Percentiles rank a stretch among this genome's conserved stretches.
These are phyloP conservation scores for Cornus florida DNA, from an alignment of 148 eudicot genomes.

Conservation along the genomic window DNA sequence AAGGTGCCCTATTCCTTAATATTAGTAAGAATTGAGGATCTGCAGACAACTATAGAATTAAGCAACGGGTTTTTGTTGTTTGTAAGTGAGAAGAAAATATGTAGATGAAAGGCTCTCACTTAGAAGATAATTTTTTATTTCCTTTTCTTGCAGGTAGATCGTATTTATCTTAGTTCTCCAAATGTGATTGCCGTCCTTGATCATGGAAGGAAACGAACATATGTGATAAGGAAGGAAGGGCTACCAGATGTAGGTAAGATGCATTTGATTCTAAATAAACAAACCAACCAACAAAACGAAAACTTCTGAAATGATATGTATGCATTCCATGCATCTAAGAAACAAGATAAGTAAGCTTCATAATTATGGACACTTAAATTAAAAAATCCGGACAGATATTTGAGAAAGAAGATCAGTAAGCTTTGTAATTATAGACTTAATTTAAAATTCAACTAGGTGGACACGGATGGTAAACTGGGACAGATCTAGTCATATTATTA, in stretches of 20 bases:
- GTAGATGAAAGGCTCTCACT: neutral
- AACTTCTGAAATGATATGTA: neutral
- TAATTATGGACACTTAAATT: too few relatives aligned
- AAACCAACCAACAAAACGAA: neutral
- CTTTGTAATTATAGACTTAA: neutral
- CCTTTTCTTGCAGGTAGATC: constrained; percentile 57
- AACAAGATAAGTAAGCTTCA: neutral
- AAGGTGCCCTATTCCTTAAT: neutral
- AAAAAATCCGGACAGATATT: neutral
- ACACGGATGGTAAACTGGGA: too few relatives aligned
- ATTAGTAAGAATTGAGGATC: neutral
- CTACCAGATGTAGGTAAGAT: constrained; percentile 79
- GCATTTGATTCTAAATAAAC: neutral
- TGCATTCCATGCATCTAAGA: neutral
- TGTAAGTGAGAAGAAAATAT: neutral
- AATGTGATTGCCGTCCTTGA: constrained; percentile 73
- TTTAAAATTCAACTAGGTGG: too few relatives aligned
- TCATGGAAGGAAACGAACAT: constrained; percentile 80
- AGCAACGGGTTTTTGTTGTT: neutral
- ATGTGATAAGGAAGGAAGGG: constrained; percentile 72
- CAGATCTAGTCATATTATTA: too few relatives aligned
- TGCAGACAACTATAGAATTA: neutral
- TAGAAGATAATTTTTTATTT: neutral
- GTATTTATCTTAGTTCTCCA: constrained; percentile 66
- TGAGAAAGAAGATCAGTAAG: neutral